A percentile compares a stretch with the other conserved stretches of the same genome.
Conservation (phyloP, 768 basidiomycete genomes). For the Lentinula raphanica region DNA sequence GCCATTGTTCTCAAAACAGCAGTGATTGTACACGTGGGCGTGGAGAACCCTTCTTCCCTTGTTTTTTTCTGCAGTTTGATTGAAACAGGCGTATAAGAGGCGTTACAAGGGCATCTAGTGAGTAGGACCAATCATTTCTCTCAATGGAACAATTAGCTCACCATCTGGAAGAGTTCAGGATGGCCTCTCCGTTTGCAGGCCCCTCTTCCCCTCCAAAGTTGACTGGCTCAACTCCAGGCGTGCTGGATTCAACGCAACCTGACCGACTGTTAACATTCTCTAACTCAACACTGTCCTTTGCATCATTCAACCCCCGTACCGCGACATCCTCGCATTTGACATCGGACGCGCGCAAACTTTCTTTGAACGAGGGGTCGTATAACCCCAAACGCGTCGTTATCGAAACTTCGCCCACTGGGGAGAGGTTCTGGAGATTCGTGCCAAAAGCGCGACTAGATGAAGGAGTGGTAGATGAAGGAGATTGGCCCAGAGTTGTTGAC, state of each 20-base stretch:
- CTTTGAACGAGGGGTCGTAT: conserved; percentile 39
- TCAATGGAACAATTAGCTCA: conserved; percentile 4
- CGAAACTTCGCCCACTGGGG: conserved; percentile 54
- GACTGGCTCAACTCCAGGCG: conserved; percentile 52
- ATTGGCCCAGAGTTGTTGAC: conserved; percentile 62
- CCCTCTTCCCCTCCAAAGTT: conserved; percentile 22
- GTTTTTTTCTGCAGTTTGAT: background rate
- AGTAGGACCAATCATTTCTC: background rate
- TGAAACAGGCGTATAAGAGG: background rate
- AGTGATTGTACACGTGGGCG: background rate
- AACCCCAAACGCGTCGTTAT: conserved; percentile 71
- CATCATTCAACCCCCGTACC: conserved; percentile 66
- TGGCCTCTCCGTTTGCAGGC: conserved; percentile 17
- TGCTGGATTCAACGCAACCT: conserved; percentile 59
- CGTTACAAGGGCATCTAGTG: conserved; percentile 11
- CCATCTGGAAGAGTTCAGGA: background rate
- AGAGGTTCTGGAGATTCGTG: conserved; percentile 70
- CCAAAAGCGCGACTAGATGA: conserved; percentile 59
- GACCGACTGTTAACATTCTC: conserved; percentile 56
- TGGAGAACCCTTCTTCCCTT: background rate
- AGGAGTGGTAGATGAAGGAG: conserved; percentile 59
- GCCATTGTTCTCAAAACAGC: background rate
- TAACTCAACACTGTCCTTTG: conserved; percentile 61
- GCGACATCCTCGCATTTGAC: conserved; percentile 39
- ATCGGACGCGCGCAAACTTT: conserved; percentile 35